Base-by-base conservation (phyloP, 768 basidiomycete species). In the Omphalotus guepiniiformis region DNA sequence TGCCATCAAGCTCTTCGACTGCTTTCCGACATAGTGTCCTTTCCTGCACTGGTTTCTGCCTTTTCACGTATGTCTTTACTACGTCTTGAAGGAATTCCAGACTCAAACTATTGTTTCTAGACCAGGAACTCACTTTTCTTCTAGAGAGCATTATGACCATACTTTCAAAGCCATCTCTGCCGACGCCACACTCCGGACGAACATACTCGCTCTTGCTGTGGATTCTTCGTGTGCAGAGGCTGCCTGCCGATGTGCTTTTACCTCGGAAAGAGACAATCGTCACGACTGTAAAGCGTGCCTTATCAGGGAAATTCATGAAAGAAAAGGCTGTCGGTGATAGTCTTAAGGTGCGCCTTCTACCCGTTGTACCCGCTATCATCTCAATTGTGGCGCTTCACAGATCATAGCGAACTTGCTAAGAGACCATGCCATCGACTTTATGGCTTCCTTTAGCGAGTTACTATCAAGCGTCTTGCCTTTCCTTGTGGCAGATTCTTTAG, bases 1-100 rank as follows among this genome's bases (percentile, higher is more conserved):
- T 80, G 74, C 50, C 75, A 79, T 23, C 63, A 74, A 50, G 76
- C 81, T 3, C 64, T 87, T 23, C 70, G 73, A 51, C 59, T 78
- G 39, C 52, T 79, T 32, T 72, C 79, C 4, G 69, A 70, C 42
- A 65, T 85, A 45, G 72, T 83, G 53, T 65, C 64, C n/a, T 72
- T 76, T 49, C 67, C 67, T 15, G 53, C 63, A 16, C 53, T 85
- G 49, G 66, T 70, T 62, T 55, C 63, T 11, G 56, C 71, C 38
- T 79, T 85, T 54, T 49, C 72, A 12, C 61, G 84, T 86, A 54
- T 32, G 38, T 78, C 68, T 1, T 15, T 28, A 9, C n/a, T n/a
- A n/a, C n/a, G n/a, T n/a, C n/a, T n/a, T n/a, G n/a, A n/a, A n/a
- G n/a, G n/a, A n/a, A n/a, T n/a, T n/a, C n/a, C n/a, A n/a, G n/a